phyloP scores from a whole-genome alignment of 805 yeast genomes.

The Candida caryicola region DNA sequence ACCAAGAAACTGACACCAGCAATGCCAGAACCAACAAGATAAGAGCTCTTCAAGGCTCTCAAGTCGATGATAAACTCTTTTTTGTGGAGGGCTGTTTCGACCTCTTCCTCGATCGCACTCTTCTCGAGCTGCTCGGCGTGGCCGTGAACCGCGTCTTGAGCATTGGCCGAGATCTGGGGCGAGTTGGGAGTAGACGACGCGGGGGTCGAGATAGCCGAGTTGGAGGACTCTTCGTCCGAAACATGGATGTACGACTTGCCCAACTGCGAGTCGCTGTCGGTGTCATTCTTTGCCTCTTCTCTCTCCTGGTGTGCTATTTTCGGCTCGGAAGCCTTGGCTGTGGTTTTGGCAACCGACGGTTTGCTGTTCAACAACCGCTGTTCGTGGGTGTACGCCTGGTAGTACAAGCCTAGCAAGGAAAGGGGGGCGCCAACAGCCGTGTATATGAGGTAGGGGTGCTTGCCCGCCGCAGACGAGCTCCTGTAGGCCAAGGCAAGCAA shows the following conservation, averaged over 20 bases:
- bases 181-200: constrained; percentile 24
- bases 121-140: not conserved
- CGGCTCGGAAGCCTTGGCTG: constrained; percentile 1
- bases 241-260: constrained; percentile 43
- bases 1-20: constrained; percentile 47
- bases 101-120: constrained; percentile 39
- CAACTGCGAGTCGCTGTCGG: constrained; percentile 26
- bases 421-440: constrained; percentile 54
- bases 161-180: constrained; percentile 19
- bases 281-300: constrained; percentile 2
- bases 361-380: constrained; percentile 12
- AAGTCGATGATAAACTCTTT: constrained; percentile 26
- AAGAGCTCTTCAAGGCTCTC: constrained; percentile 33
- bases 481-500: constrained; percentile 56
- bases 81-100: constrained; percentile 40
- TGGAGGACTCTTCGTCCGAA: constrained; percentile 35
- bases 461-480: constrained; percentile 51
- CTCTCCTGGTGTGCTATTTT: not conserved
- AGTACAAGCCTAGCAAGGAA: constrained; percentile 26
- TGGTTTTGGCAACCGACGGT: not conserved
- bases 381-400: constrained; percentile 16
- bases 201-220: constrained; percentile 28
- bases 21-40: constrained; percentile 40
- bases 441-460: constrained; percentile 74
- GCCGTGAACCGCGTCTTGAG: not conserved